Conservation (phyloP, 352 stramenopile species). For the Phytophthora hybrid region DNA sequence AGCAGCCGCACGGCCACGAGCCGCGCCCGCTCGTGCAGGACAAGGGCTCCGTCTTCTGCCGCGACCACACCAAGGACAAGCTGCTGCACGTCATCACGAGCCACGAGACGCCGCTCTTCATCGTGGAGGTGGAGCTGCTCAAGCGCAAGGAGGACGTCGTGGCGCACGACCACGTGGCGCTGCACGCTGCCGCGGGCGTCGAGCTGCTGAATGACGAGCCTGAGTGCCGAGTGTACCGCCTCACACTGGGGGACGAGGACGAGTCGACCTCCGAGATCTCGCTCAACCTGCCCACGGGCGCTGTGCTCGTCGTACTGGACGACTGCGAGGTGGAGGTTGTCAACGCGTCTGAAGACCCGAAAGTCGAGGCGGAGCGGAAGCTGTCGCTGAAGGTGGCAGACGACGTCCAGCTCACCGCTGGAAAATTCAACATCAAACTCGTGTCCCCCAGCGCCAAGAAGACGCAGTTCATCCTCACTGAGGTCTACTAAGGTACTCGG, state of each 20-base stretch:
- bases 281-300: constrained; percentile 41
- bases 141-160: constrained; percentile 38
- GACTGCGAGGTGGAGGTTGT: constrained; percentile 42
- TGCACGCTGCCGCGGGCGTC: constrained; percentile 29
- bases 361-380: constrained; percentile 16
- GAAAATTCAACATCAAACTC: constrained; percentile 34
- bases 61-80: constrained; percentile 58
- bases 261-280: constrained; percentile 32
- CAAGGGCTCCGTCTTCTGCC: constrained; percentile 55
- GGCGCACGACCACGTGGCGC: constrained; percentile 25
- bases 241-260: constrained; percentile 41
- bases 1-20: constrained; percentile 36
- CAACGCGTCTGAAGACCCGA: constrained; percentile 21
- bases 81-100: constrained; percentile 52
- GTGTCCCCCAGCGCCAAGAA: constrained; percentile 28
- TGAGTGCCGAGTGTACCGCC: constrained; percentile 57
- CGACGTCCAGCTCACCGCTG: constrained; percentile 25
- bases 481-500: constrained; percentile 19
- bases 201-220: constrained; percentile 46
- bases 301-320: constrained; percentile 51
- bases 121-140: constrained; percentile 64
- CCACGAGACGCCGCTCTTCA: constrained; percentile 41
- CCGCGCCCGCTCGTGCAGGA: constrained; percentile 38
- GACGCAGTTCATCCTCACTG: constrained; percentile 35
- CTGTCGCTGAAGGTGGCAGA: constrained; percentile 31